phyloP scores from a whole-genome alignment of 2,329 filamentous ascomycete species.

The Colletotrichum eremochloae region DNA sequence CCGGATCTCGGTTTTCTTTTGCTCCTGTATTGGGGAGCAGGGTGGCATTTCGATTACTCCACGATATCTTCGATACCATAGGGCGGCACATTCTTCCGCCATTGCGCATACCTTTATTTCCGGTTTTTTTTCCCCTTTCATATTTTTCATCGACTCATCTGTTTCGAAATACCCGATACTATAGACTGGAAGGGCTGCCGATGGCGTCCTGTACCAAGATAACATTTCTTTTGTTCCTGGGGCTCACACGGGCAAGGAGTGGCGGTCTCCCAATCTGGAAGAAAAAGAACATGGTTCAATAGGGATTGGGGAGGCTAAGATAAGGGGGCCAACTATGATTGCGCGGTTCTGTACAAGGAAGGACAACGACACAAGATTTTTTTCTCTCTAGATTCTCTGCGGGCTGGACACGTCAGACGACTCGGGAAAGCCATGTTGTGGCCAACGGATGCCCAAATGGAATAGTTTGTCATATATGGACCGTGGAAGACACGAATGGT shows the following conservation, averaged over 20 bases:
- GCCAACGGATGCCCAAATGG: constrained; percentile 29
- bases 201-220: constrained; percentile 33
- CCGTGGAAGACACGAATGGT: constrained; percentile 30
- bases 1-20: constrained; percentile 42
- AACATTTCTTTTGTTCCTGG: constrained; percentile 40
- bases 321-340: constrained; percentile 13
- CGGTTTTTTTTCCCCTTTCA: constrained; percentile 9
- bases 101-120: constrained; percentile 39
- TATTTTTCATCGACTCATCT: constrained; percentile 30
- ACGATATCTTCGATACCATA: constrained; percentile 44
- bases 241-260: constrained; percentile 39
- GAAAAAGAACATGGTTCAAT: constrained; percentile 26
- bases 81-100: constrained; percentile 29
- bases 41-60: constrained; percentile 40
- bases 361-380: constrained; percentile 28
- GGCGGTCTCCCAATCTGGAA: constrained; percentile 40
- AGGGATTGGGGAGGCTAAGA: constrained; percentile 35
- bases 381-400: constrained; percentile 38
- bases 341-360: constrained; percentile 32
- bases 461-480: constrained; percentile 40
- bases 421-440: constrained; percentile 33
- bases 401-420: constrained; percentile 42
- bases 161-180: constrained; percentile 43
- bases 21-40: constrained; percentile 36
- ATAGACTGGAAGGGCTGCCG: constrained; percentile 41